These are phyloP conservation scores for Kwoniella bestiolae DNA, from an alignment of 768 basidiomycete species.

Conservation along the genomic window DNA sequence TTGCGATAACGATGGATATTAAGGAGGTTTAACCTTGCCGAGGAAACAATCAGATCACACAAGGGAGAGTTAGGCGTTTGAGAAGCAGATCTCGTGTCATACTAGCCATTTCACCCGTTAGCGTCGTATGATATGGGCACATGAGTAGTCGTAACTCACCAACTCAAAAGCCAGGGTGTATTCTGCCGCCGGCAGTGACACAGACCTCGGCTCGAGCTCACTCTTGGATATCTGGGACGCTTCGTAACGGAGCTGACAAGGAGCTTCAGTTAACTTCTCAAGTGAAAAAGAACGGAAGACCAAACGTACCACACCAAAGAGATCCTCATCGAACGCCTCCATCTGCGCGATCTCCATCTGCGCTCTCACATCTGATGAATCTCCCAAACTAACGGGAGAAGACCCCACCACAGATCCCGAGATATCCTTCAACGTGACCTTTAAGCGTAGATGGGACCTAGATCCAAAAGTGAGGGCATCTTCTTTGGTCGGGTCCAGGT, in stretches of 20 bases:
- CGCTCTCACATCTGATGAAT: conserved; percentile 16
- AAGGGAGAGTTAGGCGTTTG: conserved; percentile 14
- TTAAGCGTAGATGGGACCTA: conserved; percentile 29
- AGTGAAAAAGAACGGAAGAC: too few relatives aligned
- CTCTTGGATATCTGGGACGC: conserved; percentile 8
- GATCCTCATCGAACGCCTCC: conserved; percentile 51
- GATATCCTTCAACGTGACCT: conserved; percentile 26
- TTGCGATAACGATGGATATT: conserved; percentile 42
- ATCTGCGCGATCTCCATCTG: conserved; percentile 42
- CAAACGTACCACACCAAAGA: conserved; percentile 46
- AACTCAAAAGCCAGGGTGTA: conserved; percentile 34
- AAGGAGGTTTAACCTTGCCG: conserved; percentile 30
- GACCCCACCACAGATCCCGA: conserved; percentile 7
- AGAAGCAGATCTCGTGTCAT: conserved; percentile 20
- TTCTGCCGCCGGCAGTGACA: conserved; percentile 22
- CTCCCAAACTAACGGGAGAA: background rate
- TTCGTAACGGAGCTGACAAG: conserved; percentile 33
- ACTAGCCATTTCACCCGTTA: conserved; percentile 10
- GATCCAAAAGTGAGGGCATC: conserved; percentile 44
- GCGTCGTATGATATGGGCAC: background rate
- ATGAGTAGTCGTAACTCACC: conserved; percentile 31
- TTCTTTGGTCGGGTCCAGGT: conserved; percentile 41
- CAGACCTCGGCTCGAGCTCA: conserved; percentile 16
- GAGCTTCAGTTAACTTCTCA: background rate
- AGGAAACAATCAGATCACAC: conserved; percentile 35